Evolutionary conservation across 2,329 filamentous ascomycete species (phyloP).

Genomic region (Aspergillus hiratsukae): DNA sequence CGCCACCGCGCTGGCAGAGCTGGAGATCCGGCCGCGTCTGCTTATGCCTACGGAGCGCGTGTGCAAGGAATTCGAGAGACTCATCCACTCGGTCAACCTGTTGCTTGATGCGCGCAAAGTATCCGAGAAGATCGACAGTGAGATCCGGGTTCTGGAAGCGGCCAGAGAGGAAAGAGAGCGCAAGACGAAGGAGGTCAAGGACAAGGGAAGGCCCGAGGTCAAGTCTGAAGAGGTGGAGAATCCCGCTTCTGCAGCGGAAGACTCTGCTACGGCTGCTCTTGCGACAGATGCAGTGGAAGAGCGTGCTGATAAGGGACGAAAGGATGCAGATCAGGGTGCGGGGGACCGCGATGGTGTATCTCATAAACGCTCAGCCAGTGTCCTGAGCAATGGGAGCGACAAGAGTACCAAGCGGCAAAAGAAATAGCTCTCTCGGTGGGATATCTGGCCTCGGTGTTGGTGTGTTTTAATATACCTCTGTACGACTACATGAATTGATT

Average conservation of each 20-base stretch:
- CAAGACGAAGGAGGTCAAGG: conserved; percentile 27
- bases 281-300: not conserved
- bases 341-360: conserved; percentile 16
- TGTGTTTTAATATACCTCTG: conserved; percentile 24
- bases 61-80: conserved; percentile 46
- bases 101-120: conserved; percentile 47
- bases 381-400: conserved; percentile 66
- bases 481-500: conserved; percentile 29
- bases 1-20: conserved; percentile 43
- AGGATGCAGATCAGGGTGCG: conserved; percentile 3
- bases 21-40: conserved; percentile 44
- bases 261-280: conserved; percentile 9
- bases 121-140: conserved; percentile 44
- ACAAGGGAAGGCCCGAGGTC: conserved; percentile 27
- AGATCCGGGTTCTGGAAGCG: conserved; percentile 45
- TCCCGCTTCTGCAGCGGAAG: conserved; percentile 12
- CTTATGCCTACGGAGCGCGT: conserved; percentile 49
- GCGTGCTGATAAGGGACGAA: not conserved
- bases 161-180: conserved; percentile 37
- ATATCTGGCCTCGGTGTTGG: conserved; percentile 3
- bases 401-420: conserved; percentile 50
- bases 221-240: conserved; percentile 34
- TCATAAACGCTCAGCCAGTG: conserved; percentile 79
- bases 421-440: conserved; percentile 26
- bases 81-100: conserved; percentile 45